A percentile compares a stretch with the other conserved stretches of the same genome.
Conservation (phyloP, 1,284 basidiomycete genomes). For the Wolfiporia cocos region DNA sequence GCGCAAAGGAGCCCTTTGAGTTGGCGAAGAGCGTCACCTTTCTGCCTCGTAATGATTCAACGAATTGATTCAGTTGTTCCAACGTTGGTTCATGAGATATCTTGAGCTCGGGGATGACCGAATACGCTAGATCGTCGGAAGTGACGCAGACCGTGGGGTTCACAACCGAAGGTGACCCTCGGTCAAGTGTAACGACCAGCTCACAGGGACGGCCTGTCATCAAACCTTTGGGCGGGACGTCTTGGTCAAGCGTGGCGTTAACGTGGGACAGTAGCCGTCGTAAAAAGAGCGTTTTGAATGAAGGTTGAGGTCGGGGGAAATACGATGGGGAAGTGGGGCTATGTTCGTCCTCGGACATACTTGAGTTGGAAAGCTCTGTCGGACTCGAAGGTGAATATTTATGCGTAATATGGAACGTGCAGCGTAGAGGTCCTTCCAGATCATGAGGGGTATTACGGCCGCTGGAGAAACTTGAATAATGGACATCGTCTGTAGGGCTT, state of each 20-base stretch:
- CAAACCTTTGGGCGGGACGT: constrained; percentile 36
- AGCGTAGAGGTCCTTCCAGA: constrained; percentile 31
- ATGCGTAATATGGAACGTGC: constrained; percentile 54
- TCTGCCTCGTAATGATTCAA: constrained; percentile 76
- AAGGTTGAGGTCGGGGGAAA: constrained; percentile 39
- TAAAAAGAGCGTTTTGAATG: constrained; percentile 58
- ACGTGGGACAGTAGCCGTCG: constrained; percentile 63
- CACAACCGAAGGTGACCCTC: constrained; percentile 38
- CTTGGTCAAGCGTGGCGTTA: constrained; percentile 51
- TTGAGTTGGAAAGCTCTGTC: background rate
- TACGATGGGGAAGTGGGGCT: constrained; percentile 7
- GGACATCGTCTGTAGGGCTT: background rate
- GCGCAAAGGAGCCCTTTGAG: constrained; percentile 79
- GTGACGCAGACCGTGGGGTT: constrained; percentile 27
- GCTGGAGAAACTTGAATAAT: constrained; percentile 14
- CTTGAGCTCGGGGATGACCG: constrained; percentile 39
- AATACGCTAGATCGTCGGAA: constrained; percentile 39
- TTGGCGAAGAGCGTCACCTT: constrained; percentile 80
- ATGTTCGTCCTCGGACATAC: too few species aligned
- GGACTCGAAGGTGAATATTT: constrained; percentile 21
- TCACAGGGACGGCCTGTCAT: constrained; percentile 47
- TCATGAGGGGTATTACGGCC: constrained; percentile 14
- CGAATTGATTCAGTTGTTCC: constrained; percentile 72
- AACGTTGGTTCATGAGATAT: constrained; percentile 69
- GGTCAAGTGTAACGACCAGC: constrained; percentile 47